phyloP scores from a whole-genome alignment of 202 grass and related monocot genomes.

The Miscanthus sacchariflorus region DNA sequence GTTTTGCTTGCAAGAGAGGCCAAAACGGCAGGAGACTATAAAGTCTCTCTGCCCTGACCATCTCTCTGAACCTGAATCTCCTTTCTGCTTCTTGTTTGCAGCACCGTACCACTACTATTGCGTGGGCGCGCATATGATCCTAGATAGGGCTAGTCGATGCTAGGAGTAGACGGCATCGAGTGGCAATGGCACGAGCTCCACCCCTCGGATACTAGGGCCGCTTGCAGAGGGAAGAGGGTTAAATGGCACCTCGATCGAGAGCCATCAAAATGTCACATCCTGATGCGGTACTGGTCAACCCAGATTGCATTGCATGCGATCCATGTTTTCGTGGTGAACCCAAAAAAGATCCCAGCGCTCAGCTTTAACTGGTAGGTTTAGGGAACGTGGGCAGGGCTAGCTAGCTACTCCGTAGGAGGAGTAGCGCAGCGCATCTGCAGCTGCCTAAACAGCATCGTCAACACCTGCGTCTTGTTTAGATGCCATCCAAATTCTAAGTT shows the following conservation, averaged over 20 bases:
- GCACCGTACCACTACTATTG: not conserved
- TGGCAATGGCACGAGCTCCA: not conserved
- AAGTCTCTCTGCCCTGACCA: slow-evolving; percentile 14
- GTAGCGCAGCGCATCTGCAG: no score
- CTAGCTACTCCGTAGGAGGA: not conserved
- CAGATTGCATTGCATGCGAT: slow-evolving; percentile 20
- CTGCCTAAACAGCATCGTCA: no score
- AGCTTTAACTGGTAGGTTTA: slow-evolving; percentile 27
- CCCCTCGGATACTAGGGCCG: not conserved
- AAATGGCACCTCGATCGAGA: slow-evolving; percentile 47
- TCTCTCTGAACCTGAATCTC: slow-evolving; percentile 13
- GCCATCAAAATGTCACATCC: slow-evolving; percentile 50
- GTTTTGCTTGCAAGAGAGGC: slow-evolving; percentile 41
- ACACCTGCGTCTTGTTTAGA: no score
- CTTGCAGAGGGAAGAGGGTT: not conserved
- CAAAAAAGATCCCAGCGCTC: slow-evolving; percentile 37
- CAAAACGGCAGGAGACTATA: slow-evolving; percentile 23
- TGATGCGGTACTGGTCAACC: slow-evolving; percentile 41
- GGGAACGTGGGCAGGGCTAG: not conserved
- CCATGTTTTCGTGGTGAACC: slow-evolving; percentile 33
- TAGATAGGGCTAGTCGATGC: not conserved
- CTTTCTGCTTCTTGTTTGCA: not conserved
- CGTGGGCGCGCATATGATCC: not conserved
- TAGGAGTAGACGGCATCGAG: not conserved
- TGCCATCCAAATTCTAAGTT: no score